Conservation (phyloP, 108 stramenopile genomes). For the Fragilaria crotonensis region DNA sequence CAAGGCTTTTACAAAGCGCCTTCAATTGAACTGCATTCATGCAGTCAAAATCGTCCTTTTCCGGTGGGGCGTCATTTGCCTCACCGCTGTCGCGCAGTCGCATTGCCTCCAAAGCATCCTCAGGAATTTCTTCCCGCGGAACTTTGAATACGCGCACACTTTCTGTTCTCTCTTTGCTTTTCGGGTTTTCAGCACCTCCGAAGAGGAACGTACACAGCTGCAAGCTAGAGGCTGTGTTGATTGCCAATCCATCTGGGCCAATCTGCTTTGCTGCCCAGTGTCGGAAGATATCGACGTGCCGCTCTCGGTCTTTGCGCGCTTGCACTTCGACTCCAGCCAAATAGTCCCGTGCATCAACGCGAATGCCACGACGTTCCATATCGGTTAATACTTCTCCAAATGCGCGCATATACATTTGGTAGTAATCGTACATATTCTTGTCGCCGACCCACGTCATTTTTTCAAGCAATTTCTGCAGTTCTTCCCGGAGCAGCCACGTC, state of each 20-base stretch:
- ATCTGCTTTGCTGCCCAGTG: conserved; percentile 66
- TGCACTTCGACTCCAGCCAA: conserved; percentile 72
- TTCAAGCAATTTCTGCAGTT: conserved; percentile 39
- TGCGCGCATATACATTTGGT: conserved; percentile 78
- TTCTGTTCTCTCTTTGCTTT: conserved; percentile 68
- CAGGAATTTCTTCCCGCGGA: conserved; percentile 68
- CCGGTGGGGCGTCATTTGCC: conserved; percentile 5
- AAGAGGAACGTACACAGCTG: conserved; percentile 89
- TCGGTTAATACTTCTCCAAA: conserved; percentile 97
- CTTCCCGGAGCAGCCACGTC: conserved; percentile 69
- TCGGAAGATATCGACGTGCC: conserved; percentile 55
- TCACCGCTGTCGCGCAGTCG: conserved; percentile 8
- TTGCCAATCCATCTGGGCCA: conserved; percentile 71
- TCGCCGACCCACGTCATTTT: conserved; percentile 32
- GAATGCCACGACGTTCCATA: conserved; percentile 94
- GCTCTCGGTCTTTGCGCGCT: conserved; percentile 72
- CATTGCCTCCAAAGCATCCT: conserved; percentile 68
- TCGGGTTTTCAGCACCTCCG: conserved; percentile 71
- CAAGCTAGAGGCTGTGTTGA: conserved; percentile 78
- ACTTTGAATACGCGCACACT: conserved; percentile 73
- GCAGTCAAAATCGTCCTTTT: conserved; percentile 55
- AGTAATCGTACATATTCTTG: conserved; percentile 86
- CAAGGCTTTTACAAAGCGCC: conserved; percentile 71
- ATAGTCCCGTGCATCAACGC: conserved; percentile 87
- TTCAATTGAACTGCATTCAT: conserved; percentile 79